Conservation (phyloP, 192 early-diverging fungal species). For the Coemansia sp. region DNA sequence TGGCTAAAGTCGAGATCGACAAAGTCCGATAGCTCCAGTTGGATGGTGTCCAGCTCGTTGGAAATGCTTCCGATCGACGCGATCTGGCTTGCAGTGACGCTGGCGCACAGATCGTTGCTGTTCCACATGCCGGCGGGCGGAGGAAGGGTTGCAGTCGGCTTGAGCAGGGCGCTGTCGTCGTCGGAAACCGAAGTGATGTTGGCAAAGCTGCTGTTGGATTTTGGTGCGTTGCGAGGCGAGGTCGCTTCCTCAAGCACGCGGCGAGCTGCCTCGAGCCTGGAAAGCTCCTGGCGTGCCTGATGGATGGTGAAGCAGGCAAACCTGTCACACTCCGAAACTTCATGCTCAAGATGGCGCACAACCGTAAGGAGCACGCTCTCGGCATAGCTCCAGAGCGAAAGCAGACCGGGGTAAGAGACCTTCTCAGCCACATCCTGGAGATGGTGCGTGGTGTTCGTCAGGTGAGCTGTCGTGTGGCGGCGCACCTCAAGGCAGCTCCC, state of each 20-base stretch:
- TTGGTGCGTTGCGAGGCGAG: conserved; percentile 14
- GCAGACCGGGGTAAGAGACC: conserved; percentile 78
- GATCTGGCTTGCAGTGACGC: conserved; percentile 60
- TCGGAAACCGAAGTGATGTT: conserved; percentile 14
- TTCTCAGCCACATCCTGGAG: conserved; percentile 68
- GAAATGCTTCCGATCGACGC: conserved; percentile 54
- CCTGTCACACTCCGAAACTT: conserved; percentile 63
- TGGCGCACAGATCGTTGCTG: conserved; percentile 6
- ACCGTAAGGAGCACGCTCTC: conserved; percentile 73
- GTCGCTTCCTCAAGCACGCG: conserved; percentile 21
- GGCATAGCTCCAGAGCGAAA: conserved; percentile 88
- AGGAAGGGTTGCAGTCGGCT: not conserved
- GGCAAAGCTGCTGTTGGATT: conserved; percentile 31
- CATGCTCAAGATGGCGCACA: conserved; percentile 65
- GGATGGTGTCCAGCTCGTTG: conserved; percentile 51
- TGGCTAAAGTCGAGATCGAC: conserved; percentile 65
- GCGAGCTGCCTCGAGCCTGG: conserved; percentile 35
- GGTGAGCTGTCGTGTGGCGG: conserved; percentile 45
- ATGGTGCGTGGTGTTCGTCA: conserved; percentile 63
- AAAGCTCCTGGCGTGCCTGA: conserved; percentile 40
- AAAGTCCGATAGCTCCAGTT: conserved; percentile 61
- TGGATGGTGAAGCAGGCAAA: conserved; percentile 58
- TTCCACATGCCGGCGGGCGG: conserved; percentile 11
- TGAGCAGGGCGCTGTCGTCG: conserved; percentile 14
- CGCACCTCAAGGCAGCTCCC: conserved; percentile 63